Evolutionary conservation across 176 grass and related monocot species (phyloP).

Genomic region (Oryza glaberrima): DNA sequence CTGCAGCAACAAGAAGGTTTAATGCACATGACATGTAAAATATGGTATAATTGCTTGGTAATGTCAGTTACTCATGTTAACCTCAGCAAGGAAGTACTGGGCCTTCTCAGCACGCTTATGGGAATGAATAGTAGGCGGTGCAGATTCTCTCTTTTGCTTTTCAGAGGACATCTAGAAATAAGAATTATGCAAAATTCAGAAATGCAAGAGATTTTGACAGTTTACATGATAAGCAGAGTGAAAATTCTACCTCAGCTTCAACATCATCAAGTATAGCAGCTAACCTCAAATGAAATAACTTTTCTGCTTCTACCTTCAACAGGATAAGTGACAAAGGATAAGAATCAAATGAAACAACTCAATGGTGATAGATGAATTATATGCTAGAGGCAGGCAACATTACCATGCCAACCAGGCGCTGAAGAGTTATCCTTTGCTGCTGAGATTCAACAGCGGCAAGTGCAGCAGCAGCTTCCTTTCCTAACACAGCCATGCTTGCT

Average conservation of each 20-base stretch:
- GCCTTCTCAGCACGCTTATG: conserved; percentile 89
- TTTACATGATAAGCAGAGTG: conserved; percentile 39
- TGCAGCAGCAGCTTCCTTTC: conserved; percentile 90
- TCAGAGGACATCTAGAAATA: conserved; percentile 83
- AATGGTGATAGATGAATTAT: conserved; percentile 10
- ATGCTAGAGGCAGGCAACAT: conserved; percentile 25
- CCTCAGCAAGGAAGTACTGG: conserved; percentile 97
- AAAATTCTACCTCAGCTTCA: conserved; percentile 86
- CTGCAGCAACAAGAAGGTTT: conserved; percentile 53
- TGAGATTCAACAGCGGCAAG: conserved; percentile 88
- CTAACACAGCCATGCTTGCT: conserved; percentile 90
- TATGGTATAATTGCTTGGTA: not conserved
- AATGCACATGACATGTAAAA: conserved; percentile 11
- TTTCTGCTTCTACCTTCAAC: conserved; percentile 98
- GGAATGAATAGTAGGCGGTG: conserved; percentile 68
- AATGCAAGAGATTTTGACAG: not conserved
- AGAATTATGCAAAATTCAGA: conserved; percentile 22
- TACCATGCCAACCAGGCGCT: conserved; percentile 85
- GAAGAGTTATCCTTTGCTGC: conserved; percentile 85
- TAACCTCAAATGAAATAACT: conserved; percentile 87
- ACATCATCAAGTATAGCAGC: conserved; percentile 95
- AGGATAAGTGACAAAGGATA: conserved; percentile 32
- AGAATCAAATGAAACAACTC: conserved; percentile 31
- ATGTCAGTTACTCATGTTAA: conserved; percentile 42
- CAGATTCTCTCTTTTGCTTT: conserved; percentile 96